phyloP scores from a whole-genome alignment of 2,329 filamentous ascomycete species.

The Epichloe gansuensis region DNA sequence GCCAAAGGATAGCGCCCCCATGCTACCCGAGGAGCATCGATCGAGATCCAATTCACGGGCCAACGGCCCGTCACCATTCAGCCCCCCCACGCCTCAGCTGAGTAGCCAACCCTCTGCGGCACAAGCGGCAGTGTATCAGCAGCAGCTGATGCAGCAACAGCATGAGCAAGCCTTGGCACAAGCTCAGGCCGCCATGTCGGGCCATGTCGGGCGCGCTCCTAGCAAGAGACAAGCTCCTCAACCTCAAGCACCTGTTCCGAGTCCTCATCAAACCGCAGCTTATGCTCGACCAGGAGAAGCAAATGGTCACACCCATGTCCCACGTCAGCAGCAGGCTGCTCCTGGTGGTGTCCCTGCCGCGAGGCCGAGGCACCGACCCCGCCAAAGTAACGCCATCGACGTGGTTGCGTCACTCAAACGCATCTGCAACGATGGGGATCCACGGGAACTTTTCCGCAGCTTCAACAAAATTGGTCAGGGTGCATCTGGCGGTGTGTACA shows the following conservation, averaged over 20 bases:
- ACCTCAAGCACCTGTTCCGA: conserved; percentile 13
- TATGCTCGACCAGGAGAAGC: conserved; percentile 18
- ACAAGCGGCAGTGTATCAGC: conserved; percentile 41
- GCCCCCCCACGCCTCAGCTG: conserved; percentile 28
- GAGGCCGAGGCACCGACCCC: conserved; percentile 61
- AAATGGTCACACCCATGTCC: conserved; percentile 21
- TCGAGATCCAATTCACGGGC: conserved; percentile 56
- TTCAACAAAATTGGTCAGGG: conserved; percentile 95
- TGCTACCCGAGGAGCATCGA: conserved; percentile 54
- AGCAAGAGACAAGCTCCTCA: conserved; percentile 51
- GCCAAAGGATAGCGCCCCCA: conserved; percentile 41
- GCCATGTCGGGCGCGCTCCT: conserved; percentile 56
- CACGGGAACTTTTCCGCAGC: conserved; percentile 72
- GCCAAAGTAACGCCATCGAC: conserved; percentile 70
- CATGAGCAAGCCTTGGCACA: conserved; percentile 74
- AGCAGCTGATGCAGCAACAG: conserved; percentile 62
- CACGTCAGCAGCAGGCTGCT: conserved; percentile 24
- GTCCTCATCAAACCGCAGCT: conserved; percentile 13
- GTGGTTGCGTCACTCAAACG: conserved; percentile 71
- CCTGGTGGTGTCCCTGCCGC: conserved; percentile 34
- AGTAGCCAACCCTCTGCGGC: conserved; percentile 14
- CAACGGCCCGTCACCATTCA: conserved; percentile 39
- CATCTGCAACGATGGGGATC: conserved; percentile 84
- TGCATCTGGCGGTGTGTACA: conserved; percentile 90
- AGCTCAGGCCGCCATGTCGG: conserved; percentile 63